Evolutionary conservation across 257 asterid genomes (phyloP), one percentile per base, ranked within the genome.

Genomic region (Linderniella brevidens): DNA sequence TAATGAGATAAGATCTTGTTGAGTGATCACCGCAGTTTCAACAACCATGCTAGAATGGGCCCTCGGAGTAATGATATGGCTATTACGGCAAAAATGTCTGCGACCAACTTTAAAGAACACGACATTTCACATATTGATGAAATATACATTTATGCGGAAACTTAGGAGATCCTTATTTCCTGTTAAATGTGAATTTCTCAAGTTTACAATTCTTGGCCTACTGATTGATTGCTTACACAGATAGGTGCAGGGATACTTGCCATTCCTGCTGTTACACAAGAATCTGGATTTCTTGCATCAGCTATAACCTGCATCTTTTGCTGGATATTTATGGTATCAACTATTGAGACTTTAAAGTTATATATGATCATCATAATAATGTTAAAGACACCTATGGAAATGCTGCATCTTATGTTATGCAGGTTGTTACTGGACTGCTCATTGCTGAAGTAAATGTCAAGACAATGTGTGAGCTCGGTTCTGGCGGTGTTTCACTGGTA

Each of bases 401-500:
- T 9, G 53, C 16, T 19, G 19, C 56, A 37, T 49, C 50, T 17
- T 47, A 52, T 61, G 47, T 65, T 62, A 47, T 68, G 64, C 65
- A 87, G 95, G 92, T 82, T 19, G 62, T 62, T 44, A 79, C 88
- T 60, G 97, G 97, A 54, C 79, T 87, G 66, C 95, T 87, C 54
- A 46, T 87, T 67, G 97, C 97, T 12, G 97, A 87, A 82, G 95
- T 87, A 58, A 87, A 87, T 65, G 97, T 87, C 66, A 87, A 79
- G 64, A 87, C 95, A 19, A 87, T 87, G 97, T 74, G 82, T 57
- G 94, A 79, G 73, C 85, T 87, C 19, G 97, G 95, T 58, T 73
- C 93, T 41, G 92, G 95, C 16, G 95, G 97, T 51, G 95, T 87
- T 64, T 87, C 95, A 53, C 49, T 87, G 92, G 97, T 87, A 84